Evolutionary conservation across 176 grass and related monocot genomes (phyloP).

Genomic region (Aegilops sharonensis): DNA sequence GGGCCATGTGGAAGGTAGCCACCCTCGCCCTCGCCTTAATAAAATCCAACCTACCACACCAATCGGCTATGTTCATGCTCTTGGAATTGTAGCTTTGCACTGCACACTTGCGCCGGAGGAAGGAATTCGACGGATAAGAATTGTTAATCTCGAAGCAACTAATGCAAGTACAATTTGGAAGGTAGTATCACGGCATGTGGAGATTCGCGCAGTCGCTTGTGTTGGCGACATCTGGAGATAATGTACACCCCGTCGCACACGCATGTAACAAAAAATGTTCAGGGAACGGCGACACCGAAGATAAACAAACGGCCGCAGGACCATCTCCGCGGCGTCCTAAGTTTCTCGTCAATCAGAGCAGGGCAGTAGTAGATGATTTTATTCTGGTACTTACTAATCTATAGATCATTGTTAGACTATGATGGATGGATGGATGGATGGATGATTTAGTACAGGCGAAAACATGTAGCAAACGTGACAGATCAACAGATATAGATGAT

Average conservation of each 20-base stretch:
- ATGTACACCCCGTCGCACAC: not conserved
- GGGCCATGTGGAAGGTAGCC: conserved; percentile 32
- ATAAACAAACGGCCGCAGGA: not conserved
- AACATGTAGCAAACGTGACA: not conserved
- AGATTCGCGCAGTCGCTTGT: not conserved
- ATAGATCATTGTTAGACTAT: not conserved
- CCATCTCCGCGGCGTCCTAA: not conserved
- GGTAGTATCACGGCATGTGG: not conserved
- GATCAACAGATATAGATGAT: not conserved
- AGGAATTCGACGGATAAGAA: not conserved
- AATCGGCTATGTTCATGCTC: not conserved
- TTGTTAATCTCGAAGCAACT: not conserved
- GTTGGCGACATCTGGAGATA: conserved; percentile 19
- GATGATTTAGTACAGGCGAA: not conserved
- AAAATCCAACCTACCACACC: conserved; percentile 20
- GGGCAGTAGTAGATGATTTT: not conserved
- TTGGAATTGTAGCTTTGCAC: not conserved
- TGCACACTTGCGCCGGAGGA: not conserved
- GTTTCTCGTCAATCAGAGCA: not conserved
- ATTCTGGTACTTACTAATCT: not conserved
- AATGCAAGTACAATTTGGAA: not conserved
- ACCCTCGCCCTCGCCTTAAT: not conserved
- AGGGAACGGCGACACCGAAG: not conserved
- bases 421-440: not conserved
- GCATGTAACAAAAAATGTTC: not conserved